A percentile compares a stretch with the other conserved stretches of the same genome.
Evolutionary conservation across 495 filamentous ascomycete genomes (phyloP).

Genomic region (Annulohypoxylon stygium): DNA sequence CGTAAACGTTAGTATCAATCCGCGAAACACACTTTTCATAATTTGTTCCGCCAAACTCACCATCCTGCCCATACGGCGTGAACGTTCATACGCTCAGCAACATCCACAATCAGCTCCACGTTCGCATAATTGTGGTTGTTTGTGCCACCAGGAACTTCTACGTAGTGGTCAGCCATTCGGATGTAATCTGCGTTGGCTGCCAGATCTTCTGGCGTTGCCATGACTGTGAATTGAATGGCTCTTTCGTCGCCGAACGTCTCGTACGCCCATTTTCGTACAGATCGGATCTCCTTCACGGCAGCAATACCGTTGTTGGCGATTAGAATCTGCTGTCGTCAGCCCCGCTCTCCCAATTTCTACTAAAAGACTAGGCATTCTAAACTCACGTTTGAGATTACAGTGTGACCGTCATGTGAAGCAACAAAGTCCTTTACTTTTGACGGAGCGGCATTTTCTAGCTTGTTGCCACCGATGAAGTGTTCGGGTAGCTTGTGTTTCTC

Average conservation of each 20-base stretch:
- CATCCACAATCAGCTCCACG: constrained; percentile 98
- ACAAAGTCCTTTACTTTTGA: constrained; percentile 96
- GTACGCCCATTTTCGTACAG: constrained; percentile 99
- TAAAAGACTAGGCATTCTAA: neutral
- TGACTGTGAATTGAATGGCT: constrained; percentile 98
- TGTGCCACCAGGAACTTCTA: constrained; percentile 98
- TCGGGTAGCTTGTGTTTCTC: constrained; percentile 83
- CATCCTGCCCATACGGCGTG: constrained; percentile 99
- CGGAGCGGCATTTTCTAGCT: constrained; percentile 79
- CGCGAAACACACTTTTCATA: constrained; percentile 17
- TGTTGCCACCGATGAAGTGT: constrained; percentile 97
- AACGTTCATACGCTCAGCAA: constrained; percentile 98
- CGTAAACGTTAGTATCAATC: constrained; percentile 25
- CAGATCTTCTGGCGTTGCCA: constrained; percentile 99
- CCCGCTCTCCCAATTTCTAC: constrained; percentile 1
- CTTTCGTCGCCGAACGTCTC: constrained; percentile 98
- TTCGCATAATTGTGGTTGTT: constrained; percentile 99
- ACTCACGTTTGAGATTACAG: constrained; percentile 94
- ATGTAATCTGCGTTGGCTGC: constrained; percentile 99
- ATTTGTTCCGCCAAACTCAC: constrained; percentile 63
- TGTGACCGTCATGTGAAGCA: constrained; percentile 88
- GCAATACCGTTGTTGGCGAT: constrained; percentile 99
- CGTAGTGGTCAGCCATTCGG: constrained; percentile 98
- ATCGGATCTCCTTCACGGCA: constrained; percentile 98
- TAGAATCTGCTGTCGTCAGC: constrained; percentile 74